Conservation (phyloP, 2,329 filamentous ascomycete species). For the Aulographum hederae region DNA sequence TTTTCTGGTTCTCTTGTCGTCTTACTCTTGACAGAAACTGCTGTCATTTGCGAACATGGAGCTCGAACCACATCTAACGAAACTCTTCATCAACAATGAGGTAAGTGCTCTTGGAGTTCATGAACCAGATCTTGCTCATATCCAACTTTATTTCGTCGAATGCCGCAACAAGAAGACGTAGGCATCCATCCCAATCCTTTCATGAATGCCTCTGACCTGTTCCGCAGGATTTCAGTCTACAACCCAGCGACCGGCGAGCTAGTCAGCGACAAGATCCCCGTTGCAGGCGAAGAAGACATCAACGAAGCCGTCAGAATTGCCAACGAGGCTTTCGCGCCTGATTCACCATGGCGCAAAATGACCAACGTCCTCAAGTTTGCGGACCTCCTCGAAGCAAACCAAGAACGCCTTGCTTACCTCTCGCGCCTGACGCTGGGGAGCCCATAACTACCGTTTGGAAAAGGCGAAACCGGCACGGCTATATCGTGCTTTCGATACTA, state of each 20-base stretch:
- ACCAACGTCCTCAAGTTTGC: not conserved
- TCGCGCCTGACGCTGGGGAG: not conserved
- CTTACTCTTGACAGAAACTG: too few species aligned
- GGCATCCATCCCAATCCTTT: too few species aligned
- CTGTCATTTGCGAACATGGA: too few species aligned
- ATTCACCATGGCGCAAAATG: not conserved
- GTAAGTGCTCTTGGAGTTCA: too few species aligned
- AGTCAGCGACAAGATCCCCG: not conserved
- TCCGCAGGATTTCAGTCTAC: too few species aligned
- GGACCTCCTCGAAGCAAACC: not conserved
- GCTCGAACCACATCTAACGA: too few species aligned
- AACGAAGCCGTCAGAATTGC: not conserved
- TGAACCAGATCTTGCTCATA: too few species aligned
- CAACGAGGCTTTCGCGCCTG: conserved; percentile 1
- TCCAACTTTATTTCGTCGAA: too few species aligned
- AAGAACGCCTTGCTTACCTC: not conserved
- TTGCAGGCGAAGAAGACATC: not conserved
- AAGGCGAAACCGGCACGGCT: not conserved
- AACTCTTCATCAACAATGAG: not conserved
- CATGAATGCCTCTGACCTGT: too few species aligned
- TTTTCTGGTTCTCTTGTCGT: too few species aligned
- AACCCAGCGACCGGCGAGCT: too few species aligned
- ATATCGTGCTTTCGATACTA: not conserved
- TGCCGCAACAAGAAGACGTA: too few species aligned
- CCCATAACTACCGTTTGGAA: not conserved